These are phyloP conservation scores for Suillus sp. DNA, from an alignment of 768 basidiomycete species.

Conservation along the genomic window DNA sequence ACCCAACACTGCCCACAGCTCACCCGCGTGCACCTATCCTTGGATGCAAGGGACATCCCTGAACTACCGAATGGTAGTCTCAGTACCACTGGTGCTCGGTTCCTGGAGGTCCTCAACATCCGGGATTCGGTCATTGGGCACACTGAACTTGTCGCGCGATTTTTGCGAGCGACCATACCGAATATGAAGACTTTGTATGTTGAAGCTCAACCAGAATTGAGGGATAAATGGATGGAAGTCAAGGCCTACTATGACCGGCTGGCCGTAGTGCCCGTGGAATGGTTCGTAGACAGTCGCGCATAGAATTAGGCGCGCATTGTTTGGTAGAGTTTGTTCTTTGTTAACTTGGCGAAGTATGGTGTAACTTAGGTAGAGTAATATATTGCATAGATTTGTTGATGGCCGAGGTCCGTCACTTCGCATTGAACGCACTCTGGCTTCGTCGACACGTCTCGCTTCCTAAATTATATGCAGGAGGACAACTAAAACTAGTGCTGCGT, in stretches of 20 bases:
- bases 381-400: not conserved
- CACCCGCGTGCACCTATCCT: conserved; percentile 24
- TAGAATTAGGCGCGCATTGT: not conserved
- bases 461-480: no score
- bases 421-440: not conserved
- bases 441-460: not conserved
- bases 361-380: not conserved
- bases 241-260: conserved; percentile 4
- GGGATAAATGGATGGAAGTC: conserved; percentile 29
- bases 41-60: conserved; percentile 25
- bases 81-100: conserved; percentile 8
- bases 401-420: not conserved
- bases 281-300: not conserved
- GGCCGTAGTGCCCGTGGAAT: not conserved
- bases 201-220: conserved; percentile 30
- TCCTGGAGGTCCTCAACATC: conserved; percentile 29
- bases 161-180: conserved; percentile 27
- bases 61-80: not conserved
- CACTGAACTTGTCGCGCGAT: conserved; percentile 28
- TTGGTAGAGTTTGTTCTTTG: not conserved
- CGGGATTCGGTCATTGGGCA: conserved; percentile 31
- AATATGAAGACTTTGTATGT: conserved; percentile 27
- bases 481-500: not conserved
- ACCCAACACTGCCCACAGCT: conserved; percentile 22
- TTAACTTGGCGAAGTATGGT: not conserved